Percentiles rank a stretch among this genome's conserved stretches.
phyloP scores from a whole-genome alignment of 352 stramenopile genomes.

The Blastocystis sp. region DNA sequence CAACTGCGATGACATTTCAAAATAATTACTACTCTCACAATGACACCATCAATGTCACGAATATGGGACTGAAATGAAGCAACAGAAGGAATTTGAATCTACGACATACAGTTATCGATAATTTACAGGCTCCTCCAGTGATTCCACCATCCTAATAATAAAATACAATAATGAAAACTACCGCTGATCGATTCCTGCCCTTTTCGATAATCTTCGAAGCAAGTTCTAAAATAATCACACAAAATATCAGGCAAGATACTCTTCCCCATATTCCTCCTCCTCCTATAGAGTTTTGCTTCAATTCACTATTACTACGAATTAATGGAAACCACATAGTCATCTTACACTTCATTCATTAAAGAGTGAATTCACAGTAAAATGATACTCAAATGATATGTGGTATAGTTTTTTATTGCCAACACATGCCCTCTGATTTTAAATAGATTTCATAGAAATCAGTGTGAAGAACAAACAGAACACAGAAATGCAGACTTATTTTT shows the following conservation, averaged over 20 bases:
- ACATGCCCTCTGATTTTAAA: too few species aligned
- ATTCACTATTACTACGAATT: slow-evolving; percentile 21
- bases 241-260: not conserved
- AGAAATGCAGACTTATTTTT: not conserved
- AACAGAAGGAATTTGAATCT: slow-evolving; percentile 10
- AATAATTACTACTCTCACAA: not conserved
- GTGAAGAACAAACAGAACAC: not conserved
- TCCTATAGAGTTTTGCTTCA: not conserved
- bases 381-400: too few species aligned
- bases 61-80: not conserved
- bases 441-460: not conserved
- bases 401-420: too few species aligned
- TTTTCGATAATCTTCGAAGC: slow-evolving; percentile 3
- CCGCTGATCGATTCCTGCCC: slow-evolving; percentile 30
- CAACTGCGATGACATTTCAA: not conserved
- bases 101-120: not conserved
- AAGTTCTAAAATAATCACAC: not conserved
- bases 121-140: not conserved
- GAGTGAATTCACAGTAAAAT: not conserved
- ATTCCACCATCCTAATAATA: not conserved
- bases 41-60: not conserved
- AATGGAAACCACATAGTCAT: not conserved
- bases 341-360: slow-evolving; percentile 31
- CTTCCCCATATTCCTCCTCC: slow-evolving; percentile 12
- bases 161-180: not conserved